Evolutionary conservation across 768 basidiomycete species (phyloP).

Genomic region (Lyophyllum shimeji): DNA sequence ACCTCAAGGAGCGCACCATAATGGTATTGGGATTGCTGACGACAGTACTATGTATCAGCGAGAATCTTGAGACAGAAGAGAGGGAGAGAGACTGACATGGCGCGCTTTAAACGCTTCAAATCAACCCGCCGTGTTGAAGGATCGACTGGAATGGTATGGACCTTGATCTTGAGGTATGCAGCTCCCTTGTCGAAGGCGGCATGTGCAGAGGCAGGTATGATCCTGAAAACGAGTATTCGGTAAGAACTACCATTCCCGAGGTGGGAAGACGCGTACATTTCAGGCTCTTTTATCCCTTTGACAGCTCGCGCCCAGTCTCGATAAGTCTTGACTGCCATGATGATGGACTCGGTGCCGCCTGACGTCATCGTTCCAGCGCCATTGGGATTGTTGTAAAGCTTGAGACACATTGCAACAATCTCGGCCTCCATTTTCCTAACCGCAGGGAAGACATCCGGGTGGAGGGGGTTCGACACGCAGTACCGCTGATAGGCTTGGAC

Average conservation of each 20-base stretch:
- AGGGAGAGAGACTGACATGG: conserved; percentile 63
- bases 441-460: conserved; percentile 92
- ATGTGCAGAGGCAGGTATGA: conserved; percentile 83
- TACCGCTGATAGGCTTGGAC: conserved; percentile 81
- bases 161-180: conserved; percentile 85
- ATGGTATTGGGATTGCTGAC: conserved; percentile 85
- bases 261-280: conserved; percentile 64
- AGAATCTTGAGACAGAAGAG: not conserved
- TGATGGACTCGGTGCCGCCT: conserved; percentile 94
- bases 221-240: too few relatives aligned
- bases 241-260: too few relatives aligned
- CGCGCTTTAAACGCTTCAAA: conserved; percentile 73
- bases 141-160: conserved; percentile 85
- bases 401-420: conserved; percentile 83
- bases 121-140: conserved; percentile 74
- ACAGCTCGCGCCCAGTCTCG: conserved; percentile 86
- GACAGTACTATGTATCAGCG: conserved; percentile 6
- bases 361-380: conserved; percentile 93
- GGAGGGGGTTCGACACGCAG: conserved; percentile 85
- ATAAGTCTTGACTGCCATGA: conserved; percentile 94
- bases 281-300: conserved; percentile 88
- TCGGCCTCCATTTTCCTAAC: conserved; percentile 98
- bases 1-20: conserved; percentile 47
- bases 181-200: conserved; percentile 96
- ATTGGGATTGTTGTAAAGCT: conserved; percentile 79